Conservation (phyloP, 257 asterid genomes). For the Marsdenia floribunda region DNA sequence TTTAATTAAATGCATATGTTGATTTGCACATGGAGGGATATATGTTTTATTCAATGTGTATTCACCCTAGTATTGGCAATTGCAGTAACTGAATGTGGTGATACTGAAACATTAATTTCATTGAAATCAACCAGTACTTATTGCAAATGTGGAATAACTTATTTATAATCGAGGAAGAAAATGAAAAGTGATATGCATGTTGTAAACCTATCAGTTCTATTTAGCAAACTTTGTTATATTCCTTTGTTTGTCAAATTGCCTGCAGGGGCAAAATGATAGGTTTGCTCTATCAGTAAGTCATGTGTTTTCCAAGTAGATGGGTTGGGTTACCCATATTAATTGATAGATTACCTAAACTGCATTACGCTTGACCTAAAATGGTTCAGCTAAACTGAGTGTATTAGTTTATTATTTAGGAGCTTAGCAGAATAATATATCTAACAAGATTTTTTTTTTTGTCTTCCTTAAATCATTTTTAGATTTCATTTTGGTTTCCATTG, state of each 20-base stretch:
- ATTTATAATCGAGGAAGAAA: neutral
- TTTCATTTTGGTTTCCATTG: neutral
- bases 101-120: neutral
- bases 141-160: neutral
- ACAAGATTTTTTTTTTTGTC: too few species aligned
- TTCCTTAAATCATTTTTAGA: neutral
- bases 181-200: neutral
- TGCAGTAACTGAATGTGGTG: constrained; percentile 2
- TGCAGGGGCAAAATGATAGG: neutral
- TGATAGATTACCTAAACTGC: neutral
- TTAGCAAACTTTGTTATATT: neutral
- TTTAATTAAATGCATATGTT: neutral
- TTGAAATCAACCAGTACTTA: constrained; percentile 4
- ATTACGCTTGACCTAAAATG: neutral
- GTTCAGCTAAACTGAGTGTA: neutral
- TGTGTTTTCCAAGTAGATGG: neutral
- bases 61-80: neutral
- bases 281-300: neutral
- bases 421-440: neutral
- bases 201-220: neutral
- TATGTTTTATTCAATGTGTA: neutral
- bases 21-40: neutral
- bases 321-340: neutral
- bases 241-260: neutral
- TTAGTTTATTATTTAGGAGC: neutral